Conservation (phyloP, 2,329 filamentous ascomycete genomes). For the Magnaporthiopsis poae region DNA sequence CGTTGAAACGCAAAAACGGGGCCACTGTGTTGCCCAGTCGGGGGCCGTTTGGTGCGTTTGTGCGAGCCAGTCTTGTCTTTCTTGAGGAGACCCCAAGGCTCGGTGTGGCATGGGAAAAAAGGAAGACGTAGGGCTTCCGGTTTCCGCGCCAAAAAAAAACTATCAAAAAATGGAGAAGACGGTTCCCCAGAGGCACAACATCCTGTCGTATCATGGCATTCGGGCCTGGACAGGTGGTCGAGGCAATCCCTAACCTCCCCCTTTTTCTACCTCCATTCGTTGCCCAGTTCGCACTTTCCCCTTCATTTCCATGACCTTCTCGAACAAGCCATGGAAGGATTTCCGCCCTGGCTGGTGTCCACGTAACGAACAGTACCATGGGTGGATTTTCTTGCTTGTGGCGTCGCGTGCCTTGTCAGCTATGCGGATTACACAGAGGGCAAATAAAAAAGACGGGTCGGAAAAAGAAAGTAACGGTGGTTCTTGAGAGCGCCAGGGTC, state of each 20-base stretch:
- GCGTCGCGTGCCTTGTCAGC: not conserved
- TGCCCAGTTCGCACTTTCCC: not conserved
- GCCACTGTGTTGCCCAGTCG: slow-evolving; percentile 6
- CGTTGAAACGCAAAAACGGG: slow-evolving; percentile 2
- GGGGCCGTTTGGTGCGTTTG: slow-evolving; percentile 5
- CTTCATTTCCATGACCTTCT: not conserved
- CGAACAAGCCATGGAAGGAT: not conserved
- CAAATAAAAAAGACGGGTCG: not conserved
- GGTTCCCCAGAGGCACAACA: slow-evolving; percentile 1
- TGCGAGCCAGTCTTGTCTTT: not conserved
- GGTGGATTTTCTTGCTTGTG: not conserved
- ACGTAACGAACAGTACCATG: not conserved
- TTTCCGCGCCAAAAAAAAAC: not conserved
- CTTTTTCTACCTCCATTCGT: too few species aligned
- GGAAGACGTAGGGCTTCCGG: not conserved
- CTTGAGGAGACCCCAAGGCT: not conserved
- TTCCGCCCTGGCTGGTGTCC: not conserved
- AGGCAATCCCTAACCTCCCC: not conserved
- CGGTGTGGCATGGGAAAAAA: not conserved
- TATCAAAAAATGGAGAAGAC: not conserved
- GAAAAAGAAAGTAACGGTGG: not conserved
- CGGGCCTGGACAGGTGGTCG: slow-evolving; percentile 5
- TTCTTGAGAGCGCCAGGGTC: not conserved
- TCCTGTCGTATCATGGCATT: slow-evolving; percentile 6
- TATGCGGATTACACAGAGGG: not conserved